Base-by-base conservation (phyloP, 2,329 filamentous ascomycete species). In the Pyrenophora teres region DNA sequence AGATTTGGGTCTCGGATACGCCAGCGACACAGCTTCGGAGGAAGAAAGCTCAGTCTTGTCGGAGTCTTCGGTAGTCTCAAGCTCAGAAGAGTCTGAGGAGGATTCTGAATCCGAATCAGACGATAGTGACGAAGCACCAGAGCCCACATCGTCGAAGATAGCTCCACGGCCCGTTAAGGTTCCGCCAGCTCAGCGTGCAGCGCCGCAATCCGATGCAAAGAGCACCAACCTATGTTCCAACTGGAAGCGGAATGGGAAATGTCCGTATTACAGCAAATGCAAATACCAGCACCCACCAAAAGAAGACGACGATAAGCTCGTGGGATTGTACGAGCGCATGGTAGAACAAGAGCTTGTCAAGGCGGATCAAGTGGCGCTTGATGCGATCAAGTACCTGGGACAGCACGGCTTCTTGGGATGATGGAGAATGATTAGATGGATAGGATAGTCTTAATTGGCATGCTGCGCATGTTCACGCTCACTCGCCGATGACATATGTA, bases 401-500 rank as follows among this genome's bases (percentile, higher is more conserved):
- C 69, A 70, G 33, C 59, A 71, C 30, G 76, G 76, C 0, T 75
- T 78, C 54, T 68, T 80, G 2, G 68, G 67, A n/a, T 71, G 46
- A 61, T 9, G 13, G 12, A 8, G n/a, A n/a, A 9, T 6, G 18
- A 27, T 6, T 12, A 12, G 15, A 6, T 15, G 18, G 10, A 2
- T 7, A 27, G 5, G 12, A 16, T n/a, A 15, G 12, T 7, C 12
- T 16, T 31, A 33, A 23, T 40, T 18, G 31, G 16, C 3, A 19
- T 33, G 32, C 19, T 3, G 3, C 8, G 15, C 27, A 30, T 30
- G 30, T 21, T 66, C 44, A 82, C 63, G 30, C 27, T 66, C 44
- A 82, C 62, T 85, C 81, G 19, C 82, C 82, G 66, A 85, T 84
- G 21, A 85, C 84, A 74, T 87, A 87, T 2, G 84, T 88, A 69